Evolutionary conservation across 73 alveolate species (phyloP).

Genomic region (Paraurostyla sp.): DNA sequence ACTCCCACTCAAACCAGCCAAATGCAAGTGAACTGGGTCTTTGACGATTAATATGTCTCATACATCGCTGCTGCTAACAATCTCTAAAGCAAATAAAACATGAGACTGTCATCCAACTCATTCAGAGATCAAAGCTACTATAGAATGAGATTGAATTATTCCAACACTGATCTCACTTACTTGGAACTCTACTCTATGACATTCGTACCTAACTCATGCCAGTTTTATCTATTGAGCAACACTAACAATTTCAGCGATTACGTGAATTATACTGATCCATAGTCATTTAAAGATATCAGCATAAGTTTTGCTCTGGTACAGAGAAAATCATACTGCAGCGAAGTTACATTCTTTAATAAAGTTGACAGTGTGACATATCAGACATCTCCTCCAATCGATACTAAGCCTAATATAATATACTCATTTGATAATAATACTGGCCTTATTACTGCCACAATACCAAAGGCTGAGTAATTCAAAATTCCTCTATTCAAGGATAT

Average conservation of each 20-base stretch:
- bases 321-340: constrained; percentile 8
- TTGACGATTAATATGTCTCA: not conserved
- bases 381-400: not conserved
- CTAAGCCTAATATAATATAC: not conserved
- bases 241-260: not conserved
- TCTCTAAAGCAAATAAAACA: not conserved
- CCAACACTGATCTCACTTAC: not conserved
- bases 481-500: not conserved
- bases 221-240: not conserved
- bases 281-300: not conserved
- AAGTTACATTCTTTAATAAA: constrained; percentile 4
- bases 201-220: constrained; percentile 33
- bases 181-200: not conserved
- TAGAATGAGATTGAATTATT: not conserved
- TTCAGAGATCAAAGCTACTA: constrained; percentile 26
- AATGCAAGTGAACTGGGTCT: not conserved
- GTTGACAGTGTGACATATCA: not conserved
- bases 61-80: not conserved
- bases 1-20: not conserved
- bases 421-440: too few relatives aligned
- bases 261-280: not conserved
- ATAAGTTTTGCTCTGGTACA: not conserved
- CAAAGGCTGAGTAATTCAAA: not conserved
- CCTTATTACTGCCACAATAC: not conserved
- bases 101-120: constrained; percentile 3